Percentiles rank a stretch among this genome's conserved stretches.
Conservation (phyloP, 176 grass and related monocot species). For the Paspalum vaginatum region DNA sequence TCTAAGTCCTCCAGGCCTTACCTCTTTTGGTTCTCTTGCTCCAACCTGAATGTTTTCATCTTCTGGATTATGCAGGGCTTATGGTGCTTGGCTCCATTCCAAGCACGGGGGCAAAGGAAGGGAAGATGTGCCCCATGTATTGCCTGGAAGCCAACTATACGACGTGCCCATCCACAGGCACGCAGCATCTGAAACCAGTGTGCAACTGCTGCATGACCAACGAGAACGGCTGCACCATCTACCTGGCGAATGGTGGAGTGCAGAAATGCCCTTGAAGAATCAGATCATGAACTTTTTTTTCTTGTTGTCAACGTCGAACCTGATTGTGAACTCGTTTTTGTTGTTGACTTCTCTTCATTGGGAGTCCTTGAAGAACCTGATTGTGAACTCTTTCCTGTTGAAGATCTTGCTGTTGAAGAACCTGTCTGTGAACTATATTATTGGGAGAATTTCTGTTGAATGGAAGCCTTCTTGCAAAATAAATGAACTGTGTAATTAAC, state of each 20-base stretch:
- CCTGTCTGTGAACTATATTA: neutral
- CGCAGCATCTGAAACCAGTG: neutral
- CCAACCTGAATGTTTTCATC: neutral
- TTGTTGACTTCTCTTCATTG: too few relatives aligned
- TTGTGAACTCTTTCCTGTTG: neutral
- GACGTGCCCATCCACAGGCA: constrained; percentile 40
- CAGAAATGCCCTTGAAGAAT: constrained; percentile 10
- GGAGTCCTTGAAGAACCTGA: constrained; percentile 11
- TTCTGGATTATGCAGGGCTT: neutral
- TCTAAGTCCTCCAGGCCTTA: too few relatives aligned
- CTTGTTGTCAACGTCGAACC: neutral
- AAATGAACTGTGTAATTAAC: neutral
- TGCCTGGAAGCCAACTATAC: constrained; percentile 37
- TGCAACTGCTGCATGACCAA: constrained; percentile 51
- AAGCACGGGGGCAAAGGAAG: neutral
- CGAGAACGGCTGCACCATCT: constrained; percentile 43
- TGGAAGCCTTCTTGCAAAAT: neutral
- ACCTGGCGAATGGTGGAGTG: constrained; percentile 28
- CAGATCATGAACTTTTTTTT: neutral
- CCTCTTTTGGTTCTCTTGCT: neutral
- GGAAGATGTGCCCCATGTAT: constrained; percentile 18
- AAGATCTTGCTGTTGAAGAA: neutral
- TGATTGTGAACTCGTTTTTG: neutral
- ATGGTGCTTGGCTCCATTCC: constrained; percentile 10
- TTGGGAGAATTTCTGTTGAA: neutral